These are phyloP conservation scores for Cercospora brassicicola DNA, from an alignment of 2,329 filamentous ascomycete species.

Conservation along the genomic window DNA sequence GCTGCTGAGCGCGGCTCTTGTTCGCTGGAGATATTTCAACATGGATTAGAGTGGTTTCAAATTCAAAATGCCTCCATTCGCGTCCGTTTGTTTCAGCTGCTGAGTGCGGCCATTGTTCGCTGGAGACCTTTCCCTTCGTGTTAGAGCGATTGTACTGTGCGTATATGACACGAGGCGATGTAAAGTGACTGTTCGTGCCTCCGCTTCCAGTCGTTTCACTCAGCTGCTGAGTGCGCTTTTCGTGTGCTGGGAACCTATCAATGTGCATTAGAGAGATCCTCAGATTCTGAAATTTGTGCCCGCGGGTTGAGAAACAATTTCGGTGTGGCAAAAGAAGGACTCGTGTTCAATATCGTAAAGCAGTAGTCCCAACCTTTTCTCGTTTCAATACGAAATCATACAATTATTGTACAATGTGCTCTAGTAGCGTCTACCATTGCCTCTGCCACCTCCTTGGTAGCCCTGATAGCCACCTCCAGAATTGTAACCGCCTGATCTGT, in stretches of 20 bases:
- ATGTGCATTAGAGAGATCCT: neutral
- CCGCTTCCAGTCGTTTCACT: neutral
- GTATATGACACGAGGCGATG: neutral
- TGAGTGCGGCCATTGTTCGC: neutral
- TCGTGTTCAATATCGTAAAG: neutral
- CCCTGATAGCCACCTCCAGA: conserved; percentile 18
- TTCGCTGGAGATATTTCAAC: neutral
- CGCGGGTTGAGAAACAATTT: neutral
- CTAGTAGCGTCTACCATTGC: conserved; percentile 19
- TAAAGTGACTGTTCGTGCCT: neutral
- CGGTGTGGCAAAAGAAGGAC: neutral
- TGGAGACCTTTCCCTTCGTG: neutral
- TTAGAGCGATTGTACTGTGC: neutral
- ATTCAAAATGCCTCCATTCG: neutral
- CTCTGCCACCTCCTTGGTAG: conserved; percentile 10
- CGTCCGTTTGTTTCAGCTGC: neutral
- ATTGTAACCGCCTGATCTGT: conserved; percentile 9
- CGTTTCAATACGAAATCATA: neutral
- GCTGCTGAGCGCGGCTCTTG: neutral
- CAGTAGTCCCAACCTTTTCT: neutral
- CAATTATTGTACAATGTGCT: neutral
- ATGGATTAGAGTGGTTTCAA: neutral
- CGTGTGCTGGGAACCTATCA: neutral
- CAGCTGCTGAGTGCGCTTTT: neutral
- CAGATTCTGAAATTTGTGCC: neutral